Percentiles rank a stretch among this genome's conserved stretches.
phyloP scores from a whole-genome alignment of 2,329 filamentous ascomycete genomes.

The Biscogniauxia sp. region DNA sequence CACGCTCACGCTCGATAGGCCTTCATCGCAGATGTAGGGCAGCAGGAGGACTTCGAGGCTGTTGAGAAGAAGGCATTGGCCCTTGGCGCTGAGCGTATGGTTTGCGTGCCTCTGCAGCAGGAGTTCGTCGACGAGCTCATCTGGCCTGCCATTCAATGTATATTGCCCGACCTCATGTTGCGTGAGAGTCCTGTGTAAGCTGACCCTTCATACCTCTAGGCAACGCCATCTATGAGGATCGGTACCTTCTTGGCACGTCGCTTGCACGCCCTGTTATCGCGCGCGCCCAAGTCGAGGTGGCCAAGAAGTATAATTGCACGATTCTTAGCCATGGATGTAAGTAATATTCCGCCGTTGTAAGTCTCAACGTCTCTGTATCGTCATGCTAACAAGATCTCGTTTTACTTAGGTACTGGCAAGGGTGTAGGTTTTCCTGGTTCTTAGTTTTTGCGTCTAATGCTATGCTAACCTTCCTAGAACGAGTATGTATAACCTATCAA shows the following conservation, averaged over 20 bases:
- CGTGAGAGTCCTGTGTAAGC: no score
- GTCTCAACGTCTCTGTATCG: no score
- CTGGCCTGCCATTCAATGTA: constrained; percentile 7
- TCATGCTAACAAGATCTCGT: no score
- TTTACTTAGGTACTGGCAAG: constrained; percentile 13
- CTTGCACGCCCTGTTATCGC: constrained; percentile 71
- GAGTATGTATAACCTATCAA: constrained; percentile 31
- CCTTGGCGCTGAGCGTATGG: constrained; percentile 6
- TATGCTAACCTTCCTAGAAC: constrained; percentile 22
- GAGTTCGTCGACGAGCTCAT: constrained; percentile 7
- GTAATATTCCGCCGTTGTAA: no score
- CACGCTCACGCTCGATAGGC: no score
- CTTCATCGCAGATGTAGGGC: no score
- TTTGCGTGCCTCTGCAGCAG: constrained; percentile 2
- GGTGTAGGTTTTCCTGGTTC: constrained; percentile 9
- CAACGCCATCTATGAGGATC: constrained; percentile 64
- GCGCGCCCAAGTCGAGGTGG: constrained; percentile 28
- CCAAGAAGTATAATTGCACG: constrained; percentile 38
- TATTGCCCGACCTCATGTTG: not conserved
- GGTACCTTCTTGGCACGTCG: constrained; percentile 49
- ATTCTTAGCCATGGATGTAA: constrained; percentile 33
- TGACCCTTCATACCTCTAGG: not conserved
- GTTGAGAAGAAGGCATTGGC: constrained; percentile 4
- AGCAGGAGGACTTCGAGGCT: constrained; percentile 5
- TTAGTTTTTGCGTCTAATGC: no score